Conservation (phyloP, 176 grass and related monocot genomes). For the Paspalum vaginatum region DNA sequence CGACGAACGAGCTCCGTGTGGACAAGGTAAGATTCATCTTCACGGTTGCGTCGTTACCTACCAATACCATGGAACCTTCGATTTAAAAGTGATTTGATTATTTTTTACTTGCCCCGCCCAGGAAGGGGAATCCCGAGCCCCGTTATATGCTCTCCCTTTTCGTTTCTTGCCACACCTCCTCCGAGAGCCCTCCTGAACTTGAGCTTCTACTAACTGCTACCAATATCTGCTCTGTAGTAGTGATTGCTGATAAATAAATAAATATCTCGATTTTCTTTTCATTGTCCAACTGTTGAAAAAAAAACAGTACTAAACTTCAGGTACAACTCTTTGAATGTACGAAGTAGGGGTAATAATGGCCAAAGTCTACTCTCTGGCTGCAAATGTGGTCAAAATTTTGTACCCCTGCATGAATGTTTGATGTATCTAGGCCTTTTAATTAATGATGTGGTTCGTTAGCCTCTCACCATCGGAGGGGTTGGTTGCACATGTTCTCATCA, state of each 20-base stretch:
- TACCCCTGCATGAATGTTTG: neutral
- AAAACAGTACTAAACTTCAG: neutral
- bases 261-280: too few relatives aligned
- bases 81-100: neutral
- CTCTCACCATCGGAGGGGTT: slow-evolving; percentile 49
- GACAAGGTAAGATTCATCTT: slow-evolving; percentile 21
- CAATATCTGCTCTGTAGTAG: too few relatives aligned
- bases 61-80: neutral
- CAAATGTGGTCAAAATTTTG: slow-evolving; percentile 8
- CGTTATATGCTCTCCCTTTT: too few relatives aligned
- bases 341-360: neutral
- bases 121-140: too few relatives aligned
- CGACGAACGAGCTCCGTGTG: slow-evolving; percentile 24
- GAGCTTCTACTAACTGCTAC: too few relatives aligned
- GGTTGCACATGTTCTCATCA: slow-evolving; percentile 32
- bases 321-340: neutral
- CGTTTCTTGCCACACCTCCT: too few relatives aligned
- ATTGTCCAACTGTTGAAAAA: neutral
- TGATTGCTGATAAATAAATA: too few relatives aligned
- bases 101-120: too few relatives aligned
- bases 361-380: neutral
- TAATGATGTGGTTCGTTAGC: slow-evolving; percentile 9
- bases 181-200: too few relatives aligned
- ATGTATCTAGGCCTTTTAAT: neutral
- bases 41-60: neutral